Evolutionary conservation across 2,329 filamentous ascomycete genomes (phyloP), one percentile per base, ranked within the genome.

Genomic region (Zasmidium citrigriseum): DNA sequence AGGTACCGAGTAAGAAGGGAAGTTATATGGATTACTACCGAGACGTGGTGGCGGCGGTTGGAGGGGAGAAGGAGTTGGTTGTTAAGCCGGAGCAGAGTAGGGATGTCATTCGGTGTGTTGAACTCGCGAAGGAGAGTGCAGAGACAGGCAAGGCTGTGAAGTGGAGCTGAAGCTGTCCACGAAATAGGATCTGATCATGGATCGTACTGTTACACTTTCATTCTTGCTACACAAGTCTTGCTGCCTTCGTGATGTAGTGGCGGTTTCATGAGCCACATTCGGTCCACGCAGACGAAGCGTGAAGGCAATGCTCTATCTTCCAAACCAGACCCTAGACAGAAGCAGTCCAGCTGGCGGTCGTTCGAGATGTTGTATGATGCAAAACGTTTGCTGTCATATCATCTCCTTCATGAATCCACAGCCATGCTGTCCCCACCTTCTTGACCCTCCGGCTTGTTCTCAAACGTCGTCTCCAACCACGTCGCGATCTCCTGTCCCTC

Each of bases 401-500:
- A n/a, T n/a, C 34, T 41, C 34, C 12, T n/a, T 41, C 34, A 65
- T 57, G 62, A 64, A 53, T 72, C 70, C 46, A 71, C 67, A 56
- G 71, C 70, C 70, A 73, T 73, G 27, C 63, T 63, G 34, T 41
- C 34, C 16, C 34, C 34, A 41, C 34, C 34, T 54, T 69, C 71
- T 20, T 59, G 67, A 21, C 64, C 67, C 56, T 73, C 68, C 38
- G 67, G 59, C 67, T 70, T 71, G 64, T 78, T 80, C 74, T 80
- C 78, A 62, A 80, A 80, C 5, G 78, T 79, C 68, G 87, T 86
- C 76, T 96, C 92, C 74, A 98, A 84, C 86, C 93, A 93, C 64
- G 87, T 86, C 74, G 88, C 87, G 62, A 97, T 87, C 64, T 95
- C 90, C 73, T 91, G 87, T 14, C 92, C 93, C 74, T 99, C 95